These are phyloP conservation scores for Rhytidhysteron rufulum DNA, from an alignment of 2,329 filamentous ascomycete genomes.

Conservation along the genomic window DNA sequence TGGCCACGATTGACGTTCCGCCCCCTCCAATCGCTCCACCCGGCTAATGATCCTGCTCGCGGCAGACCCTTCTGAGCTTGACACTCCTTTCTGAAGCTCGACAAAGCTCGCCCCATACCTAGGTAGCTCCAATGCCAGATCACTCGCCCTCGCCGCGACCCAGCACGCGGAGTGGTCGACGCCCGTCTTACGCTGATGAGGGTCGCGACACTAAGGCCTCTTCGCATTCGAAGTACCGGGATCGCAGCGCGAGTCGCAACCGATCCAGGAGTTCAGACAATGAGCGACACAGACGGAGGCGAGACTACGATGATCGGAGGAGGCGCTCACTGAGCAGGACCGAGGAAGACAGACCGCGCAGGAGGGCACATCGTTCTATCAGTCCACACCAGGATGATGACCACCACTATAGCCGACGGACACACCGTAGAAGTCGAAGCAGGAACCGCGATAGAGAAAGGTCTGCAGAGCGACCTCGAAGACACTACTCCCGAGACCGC, in stretches of 20 bases:
- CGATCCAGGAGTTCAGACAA: constrained; percentile 29
- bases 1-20: neutral
- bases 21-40: neutral
- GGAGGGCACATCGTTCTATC: constrained; percentile 1
- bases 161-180: constrained; percentile 5
- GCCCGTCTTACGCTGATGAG: constrained; percentile 2
- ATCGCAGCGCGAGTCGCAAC: constrained; percentile 4
- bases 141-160: constrained; percentile 7
- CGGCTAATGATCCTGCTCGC: neutral
- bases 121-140: constrained; percentile 1
- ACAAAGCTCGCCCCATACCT: no score
- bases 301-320: constrained; percentile 5
- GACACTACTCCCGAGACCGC: neutral
- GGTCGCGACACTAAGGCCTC: constrained; percentile 4
- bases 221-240: constrained; percentile 4
- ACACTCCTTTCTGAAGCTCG: no score
- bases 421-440: constrained; percentile 12
- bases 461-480: constrained; percentile 1
- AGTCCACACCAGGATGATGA: neutral
- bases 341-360: constrained; percentile 16
- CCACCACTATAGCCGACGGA: constrained; percentile 1
- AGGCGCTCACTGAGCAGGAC: constrained; percentile 21
- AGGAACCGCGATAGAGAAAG: constrained; percentile 11
- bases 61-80: no score
- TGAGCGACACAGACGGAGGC: constrained; percentile 1